Percentiles rank a stretch among this genome's conserved stretches.
These are phyloP conservation scores for Cyberlindnera meyerae DNA, from an alignment of 805 yeast species.

Conservation along the genomic window DNA sequence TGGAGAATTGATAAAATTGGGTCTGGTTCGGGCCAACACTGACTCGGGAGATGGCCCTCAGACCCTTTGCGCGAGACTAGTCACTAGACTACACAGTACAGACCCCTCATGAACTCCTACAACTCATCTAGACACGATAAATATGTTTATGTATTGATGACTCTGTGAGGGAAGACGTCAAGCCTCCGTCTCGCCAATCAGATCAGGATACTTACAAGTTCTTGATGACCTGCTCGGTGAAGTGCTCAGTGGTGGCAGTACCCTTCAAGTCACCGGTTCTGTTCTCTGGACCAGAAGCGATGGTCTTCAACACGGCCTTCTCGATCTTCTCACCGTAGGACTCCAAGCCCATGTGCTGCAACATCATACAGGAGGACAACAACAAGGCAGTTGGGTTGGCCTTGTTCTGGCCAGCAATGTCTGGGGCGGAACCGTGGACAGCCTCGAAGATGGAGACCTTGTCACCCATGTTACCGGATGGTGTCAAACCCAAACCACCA, in stretches of 20 bases:
- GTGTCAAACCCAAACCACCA: constrained; percentile 98
- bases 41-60: no score
- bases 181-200: no score
- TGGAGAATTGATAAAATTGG: no score
- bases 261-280: constrained; percentile 97
- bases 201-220: constrained; percentile 27
- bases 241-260: constrained; percentile 79
- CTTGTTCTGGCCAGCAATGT: constrained; percentile 96
- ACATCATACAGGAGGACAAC: constrained; percentile 97
- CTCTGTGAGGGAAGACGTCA: no score
- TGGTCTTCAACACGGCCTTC: constrained; percentile 76
- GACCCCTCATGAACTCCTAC: no score
- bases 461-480: constrained; percentile 99
- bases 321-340: constrained; percentile 81
- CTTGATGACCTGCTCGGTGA: constrained; percentile 86
- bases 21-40: no score
- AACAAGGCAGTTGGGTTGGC: constrained; percentile 98
- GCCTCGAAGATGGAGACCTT: constrained; percentile 98
- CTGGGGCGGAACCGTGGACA: constrained; percentile 99
- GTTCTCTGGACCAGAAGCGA: constrained; percentile 93
- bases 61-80: no score
- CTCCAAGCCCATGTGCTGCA: constrained; percentile 93
- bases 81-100: no score
- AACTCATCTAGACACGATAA: no score
- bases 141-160: no score